A percentile compares a stretch with the other conserved stretches of the same genome.
These are phyloP conservation scores for Rhizoclosmatium globosum DNA, from an alignment of 192 early-diverging fungal genomes.

Conservation along the genomic window DNA sequence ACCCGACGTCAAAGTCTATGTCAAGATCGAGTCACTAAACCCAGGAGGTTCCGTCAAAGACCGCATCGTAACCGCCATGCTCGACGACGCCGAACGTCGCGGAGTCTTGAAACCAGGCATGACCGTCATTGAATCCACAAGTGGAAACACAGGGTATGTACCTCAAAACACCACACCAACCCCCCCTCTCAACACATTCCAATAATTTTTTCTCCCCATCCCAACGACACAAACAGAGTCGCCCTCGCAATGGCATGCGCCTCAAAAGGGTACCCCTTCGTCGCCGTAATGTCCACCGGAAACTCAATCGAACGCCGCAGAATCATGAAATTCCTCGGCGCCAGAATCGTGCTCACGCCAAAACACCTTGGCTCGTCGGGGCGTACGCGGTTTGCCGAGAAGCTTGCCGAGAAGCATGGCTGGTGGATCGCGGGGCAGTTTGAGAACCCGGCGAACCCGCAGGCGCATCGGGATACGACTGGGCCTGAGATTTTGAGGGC, in stretches of 20 bases:
- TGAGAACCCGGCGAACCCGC: conserved; percentile 51
- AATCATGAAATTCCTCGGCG: conserved; percentile 50
- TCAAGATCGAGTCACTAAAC: conserved; percentile 98
- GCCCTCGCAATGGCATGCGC: conserved; percentile 8
- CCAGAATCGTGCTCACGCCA: conserved; percentile 48
- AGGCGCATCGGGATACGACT: conserved; percentile 53
- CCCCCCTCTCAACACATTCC: not conserved
- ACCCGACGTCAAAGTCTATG: conserved; percentile 82
- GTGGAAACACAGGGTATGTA: conserved; percentile 84
- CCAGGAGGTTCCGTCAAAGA: conserved; percentile 98
- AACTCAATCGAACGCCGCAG: conserved; percentile 35
- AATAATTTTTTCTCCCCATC: not conserved
- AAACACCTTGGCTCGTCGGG: conserved; percentile 44
- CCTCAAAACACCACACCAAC: not conserved
- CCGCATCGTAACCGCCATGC: conserved; percentile 90
- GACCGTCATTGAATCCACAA: conserved; percentile 76
- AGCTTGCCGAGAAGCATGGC: conserved; percentile 44
- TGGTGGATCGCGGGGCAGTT: conserved; percentile 49
- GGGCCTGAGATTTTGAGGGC: conserved; percentile 49
- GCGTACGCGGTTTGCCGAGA: conserved; percentile 43
- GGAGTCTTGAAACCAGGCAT: conserved; percentile 87
- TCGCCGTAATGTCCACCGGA: not conserved
- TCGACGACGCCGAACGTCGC: conserved; percentile 89
- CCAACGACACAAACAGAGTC: not conserved
- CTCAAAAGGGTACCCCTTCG: not conserved